Evolutionary conservation across 208 protist genomes (phyloP).

Genomic region (Leishmania aethiopica): DNA sequence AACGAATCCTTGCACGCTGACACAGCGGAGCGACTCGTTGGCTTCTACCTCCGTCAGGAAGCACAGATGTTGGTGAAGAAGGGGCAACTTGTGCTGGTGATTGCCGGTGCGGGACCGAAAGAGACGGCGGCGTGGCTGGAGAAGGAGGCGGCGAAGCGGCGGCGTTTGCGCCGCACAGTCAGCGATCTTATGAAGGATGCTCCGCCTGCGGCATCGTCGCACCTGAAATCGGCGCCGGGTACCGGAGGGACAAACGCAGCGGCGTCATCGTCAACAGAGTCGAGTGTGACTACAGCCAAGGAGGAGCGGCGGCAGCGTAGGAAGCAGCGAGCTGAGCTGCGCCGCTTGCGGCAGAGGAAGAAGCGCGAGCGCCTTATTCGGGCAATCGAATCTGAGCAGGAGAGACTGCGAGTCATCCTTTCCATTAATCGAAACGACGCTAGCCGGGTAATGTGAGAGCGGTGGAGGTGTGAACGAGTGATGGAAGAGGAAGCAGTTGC

Average conservation of each 20-base stretch:
- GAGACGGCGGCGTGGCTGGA: constrained; percentile 70
- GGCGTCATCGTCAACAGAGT: background rate
- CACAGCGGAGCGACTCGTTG: constrained; percentile 65
- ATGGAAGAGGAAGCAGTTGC: background rate
- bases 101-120: constrained; percentile 65
- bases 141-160: constrained; percentile 57
- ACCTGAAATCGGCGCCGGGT: background rate
- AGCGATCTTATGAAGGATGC: constrained; percentile 32
- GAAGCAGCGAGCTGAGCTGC: constrained; percentile 12
- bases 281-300: background rate
- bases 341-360: constrained; percentile 26
- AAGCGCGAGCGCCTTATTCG: constrained; percentile 56
- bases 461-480: background rate
- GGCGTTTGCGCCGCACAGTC: constrained; percentile 53
- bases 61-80: constrained; percentile 69
- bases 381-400: constrained; percentile 79
- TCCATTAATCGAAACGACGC: constrained; percentile 56
- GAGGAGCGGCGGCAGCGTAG: constrained; percentile 3
- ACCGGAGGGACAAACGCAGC: background rate
- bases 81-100: constrained; percentile 84
- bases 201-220: background rate
- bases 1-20: constrained; percentile 91
- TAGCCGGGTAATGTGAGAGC: constrained; percentile 14
- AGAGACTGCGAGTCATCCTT: constrained; percentile 68
- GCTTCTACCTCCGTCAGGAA: constrained; percentile 80